Evolutionary conservation across 2,329 filamentous ascomycete genomes (phyloP).

Genomic region (Alternaria brassicicola): DNA sequence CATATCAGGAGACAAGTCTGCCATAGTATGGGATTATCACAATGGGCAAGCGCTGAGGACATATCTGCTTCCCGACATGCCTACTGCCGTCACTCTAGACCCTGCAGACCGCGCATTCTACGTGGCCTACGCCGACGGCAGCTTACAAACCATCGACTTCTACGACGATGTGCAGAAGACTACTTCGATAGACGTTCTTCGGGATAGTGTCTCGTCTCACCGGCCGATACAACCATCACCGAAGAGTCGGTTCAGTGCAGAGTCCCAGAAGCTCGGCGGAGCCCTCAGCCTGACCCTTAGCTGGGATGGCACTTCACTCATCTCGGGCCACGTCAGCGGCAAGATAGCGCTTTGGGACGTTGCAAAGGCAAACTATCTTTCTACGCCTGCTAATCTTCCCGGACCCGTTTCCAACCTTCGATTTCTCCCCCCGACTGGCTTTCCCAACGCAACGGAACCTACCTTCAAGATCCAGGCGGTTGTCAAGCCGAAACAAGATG

Average conservation of each 20-base stretch:
- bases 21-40: conserved; percentile 91
- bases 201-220: conserved; percentile 64
- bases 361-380: conserved; percentile 69
- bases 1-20: conserved; percentile 82
- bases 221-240: conserved; percentile 53
- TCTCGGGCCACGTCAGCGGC: conserved; percentile 82
- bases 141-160: conserved; percentile 80
- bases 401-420: conserved; percentile 81
- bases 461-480: conserved; percentile 64
- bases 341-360: conserved; percentile 83
- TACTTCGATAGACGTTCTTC: conserved; percentile 47
- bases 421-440: conserved; percentile 69
- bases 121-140: conserved; percentile 79
- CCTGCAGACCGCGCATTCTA: conserved; percentile 84
- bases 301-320: conserved; percentile 79
- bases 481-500: conserved; percentile 78
- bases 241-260: conserved; percentile 54
- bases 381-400: conserved; percentile 73
- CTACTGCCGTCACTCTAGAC: conserved; percentile 77
- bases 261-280: conserved; percentile 68
- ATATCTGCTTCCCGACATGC: conserved; percentile 75
- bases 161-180: conserved; percentile 58
- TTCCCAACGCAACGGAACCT: conserved; percentile 43
- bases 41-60: conserved; percentile 79
- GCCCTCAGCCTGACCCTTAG: conserved; percentile 73